Conservation (phyloP, 2,329 filamentous ascomycete genomes). For the Rachicladosporium sp. region DNA sequence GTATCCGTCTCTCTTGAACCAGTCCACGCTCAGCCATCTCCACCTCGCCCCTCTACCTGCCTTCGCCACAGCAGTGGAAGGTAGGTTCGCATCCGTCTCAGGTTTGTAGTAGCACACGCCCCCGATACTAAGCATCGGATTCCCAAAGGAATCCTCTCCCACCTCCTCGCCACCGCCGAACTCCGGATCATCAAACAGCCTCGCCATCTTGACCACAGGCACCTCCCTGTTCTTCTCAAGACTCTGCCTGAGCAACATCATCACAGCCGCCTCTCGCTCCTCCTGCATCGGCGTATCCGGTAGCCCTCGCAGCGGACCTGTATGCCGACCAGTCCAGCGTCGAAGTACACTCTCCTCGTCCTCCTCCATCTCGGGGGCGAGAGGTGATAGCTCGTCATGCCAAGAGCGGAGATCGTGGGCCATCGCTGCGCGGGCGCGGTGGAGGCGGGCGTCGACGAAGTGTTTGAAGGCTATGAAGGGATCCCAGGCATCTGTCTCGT, state of each 20-base stretch:
- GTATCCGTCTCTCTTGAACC: slow-evolving; percentile 35
- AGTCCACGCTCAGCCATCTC: slow-evolving; percentile 22
- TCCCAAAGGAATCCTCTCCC: slow-evolving; percentile 10
- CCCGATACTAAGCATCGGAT: slow-evolving; percentile 9
- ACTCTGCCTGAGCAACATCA: slow-evolving; percentile 14
- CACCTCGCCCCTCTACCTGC: not conserved
- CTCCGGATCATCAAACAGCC: slow-evolving; percentile 16
- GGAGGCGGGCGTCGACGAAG: slow-evolving; percentile 47
- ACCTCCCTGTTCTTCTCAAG: slow-evolving; percentile 14
- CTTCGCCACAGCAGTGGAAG: not conserved
- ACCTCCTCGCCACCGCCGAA: not conserved
- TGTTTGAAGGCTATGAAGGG: slow-evolving; percentile 50
- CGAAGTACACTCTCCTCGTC: too few species aligned
- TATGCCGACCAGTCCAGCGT: too few species aligned
- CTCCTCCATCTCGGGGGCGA: too few species aligned
- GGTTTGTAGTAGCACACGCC: slow-evolving; percentile 12
- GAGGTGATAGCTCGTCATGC: too few species aligned
- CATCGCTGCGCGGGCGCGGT: slow-evolving; percentile 18
- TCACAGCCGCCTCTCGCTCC: not conserved
- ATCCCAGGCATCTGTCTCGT: slow-evolving; percentile 14
- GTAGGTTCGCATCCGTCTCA: slow-evolving; percentile 8
- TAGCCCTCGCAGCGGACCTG: too few species aligned
- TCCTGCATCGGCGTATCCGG: too few species aligned
- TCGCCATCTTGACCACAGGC: slow-evolving; percentile 13
- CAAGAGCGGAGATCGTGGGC: too few species aligned